A percentile compares a stretch with the other conserved stretches of the same genome.
Conservation (phyloP, 2,329 filamentous ascomycete species). For the Parascedosporium putredinis region DNA sequence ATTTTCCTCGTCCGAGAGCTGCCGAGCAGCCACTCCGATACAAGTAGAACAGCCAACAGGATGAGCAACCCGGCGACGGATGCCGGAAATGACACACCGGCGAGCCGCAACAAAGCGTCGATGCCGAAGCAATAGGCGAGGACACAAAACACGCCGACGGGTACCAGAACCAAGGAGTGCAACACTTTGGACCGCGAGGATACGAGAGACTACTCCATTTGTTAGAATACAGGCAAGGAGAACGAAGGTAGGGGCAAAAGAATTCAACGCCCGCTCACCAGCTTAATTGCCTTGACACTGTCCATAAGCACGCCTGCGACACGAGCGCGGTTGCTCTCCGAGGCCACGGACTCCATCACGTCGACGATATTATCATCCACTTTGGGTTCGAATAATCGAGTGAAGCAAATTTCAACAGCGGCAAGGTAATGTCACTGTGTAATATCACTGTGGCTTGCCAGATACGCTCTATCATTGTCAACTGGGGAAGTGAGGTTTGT, state of each 20-base stretch:
- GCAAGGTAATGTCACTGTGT: too few relatives aligned
- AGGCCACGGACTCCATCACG: too few relatives aligned
- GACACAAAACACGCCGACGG: constrained; percentile 29
- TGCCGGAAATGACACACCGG: constrained; percentile 44
- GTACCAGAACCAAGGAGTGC: constrained; percentile 39
- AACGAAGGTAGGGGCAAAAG: neutral
- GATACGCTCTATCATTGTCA: too few relatives aligned
- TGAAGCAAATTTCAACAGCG: too few relatives aligned
- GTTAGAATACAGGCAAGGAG: neutral
- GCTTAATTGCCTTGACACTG: too few relatives aligned
- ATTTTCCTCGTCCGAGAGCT: constrained; percentile 35
- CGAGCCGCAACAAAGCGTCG: constrained; percentile 30
- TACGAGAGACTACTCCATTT: neutral
- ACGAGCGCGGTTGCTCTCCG: too few relatives aligned
- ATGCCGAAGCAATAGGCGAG: constrained; percentile 33
- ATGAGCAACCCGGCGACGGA: constrained; percentile 48
- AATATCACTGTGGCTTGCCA: too few relatives aligned
- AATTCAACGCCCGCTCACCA: too few relatives aligned
- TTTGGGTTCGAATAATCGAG: too few relatives aligned
- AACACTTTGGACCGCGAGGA: neutral
- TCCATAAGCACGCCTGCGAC: too few relatives aligned
- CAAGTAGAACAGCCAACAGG: constrained; percentile 39
- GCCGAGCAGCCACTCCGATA: constrained; percentile 35
- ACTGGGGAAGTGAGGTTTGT: too few relatives aligned
- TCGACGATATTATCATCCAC: too few relatives aligned